Percentiles rank a stretch among this genome's conserved stretches.
phyloP scores from a whole-genome alignment of 176 grass and related monocot species.

The Puya raimondii region DNA sequence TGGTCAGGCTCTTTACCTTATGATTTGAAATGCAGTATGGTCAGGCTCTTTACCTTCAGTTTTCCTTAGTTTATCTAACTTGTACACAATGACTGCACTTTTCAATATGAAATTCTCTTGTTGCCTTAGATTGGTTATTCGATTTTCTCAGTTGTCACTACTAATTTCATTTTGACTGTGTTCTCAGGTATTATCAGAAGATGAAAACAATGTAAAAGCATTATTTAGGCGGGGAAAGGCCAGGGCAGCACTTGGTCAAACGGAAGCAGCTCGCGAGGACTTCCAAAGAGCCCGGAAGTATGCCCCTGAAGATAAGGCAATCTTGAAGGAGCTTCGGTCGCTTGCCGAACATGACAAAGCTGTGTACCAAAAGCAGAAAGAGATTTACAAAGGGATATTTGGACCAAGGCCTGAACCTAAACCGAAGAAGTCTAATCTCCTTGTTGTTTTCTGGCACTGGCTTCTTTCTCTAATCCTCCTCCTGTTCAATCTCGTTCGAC shows the following conservation, averaged over 20 bases:
- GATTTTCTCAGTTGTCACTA: not conserved
- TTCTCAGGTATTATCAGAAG: slow-evolving; percentile 69
- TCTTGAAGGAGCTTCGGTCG: slow-evolving; percentile 46
- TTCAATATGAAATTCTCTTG: not conserved
- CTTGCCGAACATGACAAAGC: slow-evolving; percentile 63
- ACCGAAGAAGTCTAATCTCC: slow-evolving; percentile 34
- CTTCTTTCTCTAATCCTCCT: slow-evolving; percentile 36
- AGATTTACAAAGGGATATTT: slow-evolving; percentile 89
- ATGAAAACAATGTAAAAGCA: slow-evolving; percentile 80
- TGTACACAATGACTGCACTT: too few species aligned
- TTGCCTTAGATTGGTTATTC: not conserved
- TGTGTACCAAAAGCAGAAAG: slow-evolving; percentile 79
- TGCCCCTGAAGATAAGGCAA: slow-evolving; percentile 56
- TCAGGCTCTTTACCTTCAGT: too few species aligned
- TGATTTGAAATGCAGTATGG: too few species aligned
- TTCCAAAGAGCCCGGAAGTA: slow-evolving; percentile 70
- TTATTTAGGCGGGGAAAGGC: slow-evolving; percentile 88
- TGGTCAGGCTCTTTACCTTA: too few species aligned
- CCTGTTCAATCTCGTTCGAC: slow-evolving; percentile 16
- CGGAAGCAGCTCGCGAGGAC: slow-evolving; percentile 64
- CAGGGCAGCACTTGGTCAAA: slow-evolving; percentile 76
- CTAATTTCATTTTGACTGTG: not conserved
- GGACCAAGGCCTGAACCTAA: slow-evolving; percentile 56
- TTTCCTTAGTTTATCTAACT: too few species aligned
- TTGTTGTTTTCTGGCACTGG: slow-evolving; percentile 59